Conservation (phyloP, 169 alveolate species). For the Cryptosporidium parvum region DNA sequence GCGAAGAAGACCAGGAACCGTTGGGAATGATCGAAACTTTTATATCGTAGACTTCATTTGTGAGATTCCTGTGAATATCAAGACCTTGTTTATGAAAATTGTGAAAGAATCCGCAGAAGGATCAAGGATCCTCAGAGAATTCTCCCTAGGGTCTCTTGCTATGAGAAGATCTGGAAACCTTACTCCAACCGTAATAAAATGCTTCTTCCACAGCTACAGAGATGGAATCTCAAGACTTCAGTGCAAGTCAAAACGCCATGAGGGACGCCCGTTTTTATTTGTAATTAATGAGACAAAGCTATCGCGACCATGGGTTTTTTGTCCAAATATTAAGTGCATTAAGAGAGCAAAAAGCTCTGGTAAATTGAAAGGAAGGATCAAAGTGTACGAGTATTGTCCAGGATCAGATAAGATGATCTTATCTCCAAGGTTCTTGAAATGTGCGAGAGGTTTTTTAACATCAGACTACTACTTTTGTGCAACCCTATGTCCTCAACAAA, state of each 20-base stretch:
- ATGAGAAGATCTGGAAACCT: slow-evolving; percentile 69
- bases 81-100: slow-evolving; percentile 13
- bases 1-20: slow-evolving; percentile 13
- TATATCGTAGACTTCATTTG: slow-evolving; percentile 68
- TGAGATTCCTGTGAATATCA: slow-evolving; percentile 53
- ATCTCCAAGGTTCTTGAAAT: slow-evolving; percentile 61
- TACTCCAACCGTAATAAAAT: slow-evolving; percentile 38
- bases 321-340: slow-evolving; percentile 69
- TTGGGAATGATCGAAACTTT: slow-evolving; percentile 45
- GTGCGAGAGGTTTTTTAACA: slow-evolving; percentile 71
- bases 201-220: slow-evolving; percentile 66
- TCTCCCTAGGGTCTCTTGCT: slow-evolving; percentile 60
- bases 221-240: slow-evolving; percentile 74
- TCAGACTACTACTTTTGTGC: slow-evolving; percentile 73
- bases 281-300: slow-evolving; percentile 72
- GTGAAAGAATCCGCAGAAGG: slow-evolving; percentile 28
- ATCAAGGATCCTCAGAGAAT: slow-evolving; percentile 17
- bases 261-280: slow-evolving; percentile 61
- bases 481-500: slow-evolving; percentile 68
- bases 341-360: slow-evolving; percentile 74
- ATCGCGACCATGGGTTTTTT: slow-evolving; percentile 74
- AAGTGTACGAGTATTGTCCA: slow-evolving; percentile 61
- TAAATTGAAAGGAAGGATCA: slow-evolving; percentile 53
- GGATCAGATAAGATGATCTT: slow-evolving; percentile 31
- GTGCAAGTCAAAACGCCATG: slow-evolving; percentile 58